Evolutionary conservation across 352 stramenopile genomes (phyloP).

Genomic region (Phytophthora crassamura): DNA sequence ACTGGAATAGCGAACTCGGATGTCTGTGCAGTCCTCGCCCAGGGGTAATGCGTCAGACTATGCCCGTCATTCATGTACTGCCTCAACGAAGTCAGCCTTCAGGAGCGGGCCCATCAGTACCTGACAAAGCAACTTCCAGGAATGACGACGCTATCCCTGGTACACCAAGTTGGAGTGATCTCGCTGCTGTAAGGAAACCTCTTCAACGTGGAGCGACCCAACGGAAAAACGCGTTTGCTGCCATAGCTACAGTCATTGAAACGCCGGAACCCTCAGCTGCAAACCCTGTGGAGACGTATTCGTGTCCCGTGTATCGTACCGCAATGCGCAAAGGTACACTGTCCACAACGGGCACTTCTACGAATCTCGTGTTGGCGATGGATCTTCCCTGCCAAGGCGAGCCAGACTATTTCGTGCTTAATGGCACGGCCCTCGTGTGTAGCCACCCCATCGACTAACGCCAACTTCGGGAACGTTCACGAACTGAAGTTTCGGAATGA

Average conservation of each 20-base stretch:
- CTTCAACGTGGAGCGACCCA: slow-evolving; percentile 9
- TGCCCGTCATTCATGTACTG: slow-evolving; percentile 90
- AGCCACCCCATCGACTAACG: slow-evolving; percentile 39
- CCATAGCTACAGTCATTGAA: not conserved
- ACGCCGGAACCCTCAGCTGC: not conserved
- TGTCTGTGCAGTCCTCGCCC: slow-evolving; percentile 61
- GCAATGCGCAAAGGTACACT: slow-evolving; percentile 87
- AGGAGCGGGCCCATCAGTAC: not conserved
- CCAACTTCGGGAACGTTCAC: too few relatives aligned
- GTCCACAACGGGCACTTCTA: slow-evolving; percentile 93
- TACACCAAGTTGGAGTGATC: not conserved
- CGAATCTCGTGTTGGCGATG: slow-evolving; percentile 93
- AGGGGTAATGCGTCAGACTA: slow-evolving; percentile 67
- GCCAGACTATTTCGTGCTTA: slow-evolving; percentile 89
- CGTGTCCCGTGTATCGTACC: slow-evolving; percentile 95
- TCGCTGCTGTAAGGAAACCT: not conserved
- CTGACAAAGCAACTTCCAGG: not conserved
- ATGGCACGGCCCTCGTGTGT: slow-evolving; percentile 90
- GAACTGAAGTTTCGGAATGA: too few relatives aligned
- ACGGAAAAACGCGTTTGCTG: not conserved
- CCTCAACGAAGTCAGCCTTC: slow-evolving; percentile 42
- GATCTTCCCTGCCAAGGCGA: slow-evolving; percentile 80
- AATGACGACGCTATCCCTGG: not conserved
- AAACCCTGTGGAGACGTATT: slow-evolving; percentile 53
- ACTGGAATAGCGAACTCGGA: slow-evolving; percentile 60